Percentiles rank a stretch among this genome's conserved stretches.
Conservation (phyloP, 345 rosid genomes). For the Eucalyptus victrix region DNA sequence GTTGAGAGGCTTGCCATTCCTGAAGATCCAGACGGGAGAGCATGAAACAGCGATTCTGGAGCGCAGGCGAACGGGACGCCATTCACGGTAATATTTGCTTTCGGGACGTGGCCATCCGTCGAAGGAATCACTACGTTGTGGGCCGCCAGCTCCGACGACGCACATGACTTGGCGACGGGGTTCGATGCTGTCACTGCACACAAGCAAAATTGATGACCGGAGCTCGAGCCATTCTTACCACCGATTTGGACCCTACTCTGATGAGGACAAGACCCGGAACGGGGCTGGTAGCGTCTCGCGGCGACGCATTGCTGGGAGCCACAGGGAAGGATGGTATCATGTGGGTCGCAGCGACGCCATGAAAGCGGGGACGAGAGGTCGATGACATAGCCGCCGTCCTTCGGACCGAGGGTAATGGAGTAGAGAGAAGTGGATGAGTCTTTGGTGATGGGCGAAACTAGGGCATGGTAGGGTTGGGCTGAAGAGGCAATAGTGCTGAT, state of each 20-base stretch:
- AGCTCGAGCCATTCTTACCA: background rate
- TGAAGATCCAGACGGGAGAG: constrained; percentile 9
- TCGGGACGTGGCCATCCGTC: constrained; percentile 3
- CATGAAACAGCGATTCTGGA: constrained; percentile 1
- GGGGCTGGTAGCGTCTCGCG: background rate
- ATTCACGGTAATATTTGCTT: background rate
- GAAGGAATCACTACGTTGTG: background rate
- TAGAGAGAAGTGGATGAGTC: constrained; percentile 11
- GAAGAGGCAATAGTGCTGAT: background rate
- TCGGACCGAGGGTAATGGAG: constrained; percentile 3
- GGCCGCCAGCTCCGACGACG: background rate
- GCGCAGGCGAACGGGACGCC: constrained; percentile 2
- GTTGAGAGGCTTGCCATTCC: constrained; percentile 17
- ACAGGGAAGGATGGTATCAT: background rate
- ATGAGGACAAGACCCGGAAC: background rate
- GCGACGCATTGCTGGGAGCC: constrained; percentile 1
- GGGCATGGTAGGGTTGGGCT: background rate
- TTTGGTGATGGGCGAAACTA: constrained; percentile 17
- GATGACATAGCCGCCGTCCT: background rate
- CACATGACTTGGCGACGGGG: constrained; percentile 7
- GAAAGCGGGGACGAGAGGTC: constrained; percentile 9
- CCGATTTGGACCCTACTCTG: background rate
- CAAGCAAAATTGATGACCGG: background rate
- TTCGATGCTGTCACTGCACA: constrained; percentile 12
- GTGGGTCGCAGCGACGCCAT: constrained; percentile 1